Percentiles rank a stretch among this genome's conserved stretches.
phyloP scores from a whole-genome alignment of 2,329 filamentous ascomycete genomes.

The Colletotrichum trifolii region DNA sequence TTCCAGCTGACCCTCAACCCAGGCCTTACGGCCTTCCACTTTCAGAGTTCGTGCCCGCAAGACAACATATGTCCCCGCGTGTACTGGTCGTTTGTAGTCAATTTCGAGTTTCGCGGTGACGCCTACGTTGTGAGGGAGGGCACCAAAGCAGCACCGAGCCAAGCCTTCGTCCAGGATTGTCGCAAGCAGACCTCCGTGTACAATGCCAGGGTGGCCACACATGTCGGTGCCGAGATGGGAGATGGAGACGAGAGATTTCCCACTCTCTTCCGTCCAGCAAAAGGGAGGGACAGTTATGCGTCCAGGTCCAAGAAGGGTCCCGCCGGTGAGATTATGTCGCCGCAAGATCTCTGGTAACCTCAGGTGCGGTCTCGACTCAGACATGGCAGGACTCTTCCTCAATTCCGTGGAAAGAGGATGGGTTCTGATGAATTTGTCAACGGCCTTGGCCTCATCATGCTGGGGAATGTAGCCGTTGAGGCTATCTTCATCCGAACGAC shows the following conservation, averaged over 20 bases:
- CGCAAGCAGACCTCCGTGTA: slow-evolving; percentile 92
- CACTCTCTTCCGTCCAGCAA: slow-evolving; percentile 77
- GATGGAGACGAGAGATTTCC: slow-evolving; percentile 77
- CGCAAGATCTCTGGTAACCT: slow-evolving; percentile 81
- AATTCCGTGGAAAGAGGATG: slow-evolving; percentile 80
- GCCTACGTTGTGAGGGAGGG: slow-evolving; percentile 85
- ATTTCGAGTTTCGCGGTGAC: slow-evolving; percentile 87
- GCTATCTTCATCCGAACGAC: slow-evolving; percentile 73
- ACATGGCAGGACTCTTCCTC: slow-evolving; percentile 72
- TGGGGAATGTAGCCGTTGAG: slow-evolving; percentile 71
- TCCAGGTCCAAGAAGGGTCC: slow-evolving; percentile 78
- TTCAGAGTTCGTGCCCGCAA: slow-evolving; percentile 82
- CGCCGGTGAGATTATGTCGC: slow-evolving; percentile 82
- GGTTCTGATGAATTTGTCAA: slow-evolving; percentile 79
- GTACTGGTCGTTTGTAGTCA: slow-evolving; percentile 85
- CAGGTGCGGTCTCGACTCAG: slow-evolving; percentile 85
- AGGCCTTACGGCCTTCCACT: slow-evolving; percentile 93
- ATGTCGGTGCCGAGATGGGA: slow-evolving; percentile 82
- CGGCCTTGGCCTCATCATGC: slow-evolving; percentile 65
- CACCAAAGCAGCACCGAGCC: slow-evolving; percentile 87
- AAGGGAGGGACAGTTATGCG: slow-evolving; percentile 85
- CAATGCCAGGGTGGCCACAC: slow-evolving; percentile 89
- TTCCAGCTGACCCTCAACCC: slow-evolving; percentile 90
- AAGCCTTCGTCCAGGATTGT: slow-evolving; percentile 92
- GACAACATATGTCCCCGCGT: slow-evolving; percentile 80